These are phyloP conservation scores for Mediolabrus comicus DNA, from an alignment of 108 stramenopile species.

Conservation along the genomic window DNA sequence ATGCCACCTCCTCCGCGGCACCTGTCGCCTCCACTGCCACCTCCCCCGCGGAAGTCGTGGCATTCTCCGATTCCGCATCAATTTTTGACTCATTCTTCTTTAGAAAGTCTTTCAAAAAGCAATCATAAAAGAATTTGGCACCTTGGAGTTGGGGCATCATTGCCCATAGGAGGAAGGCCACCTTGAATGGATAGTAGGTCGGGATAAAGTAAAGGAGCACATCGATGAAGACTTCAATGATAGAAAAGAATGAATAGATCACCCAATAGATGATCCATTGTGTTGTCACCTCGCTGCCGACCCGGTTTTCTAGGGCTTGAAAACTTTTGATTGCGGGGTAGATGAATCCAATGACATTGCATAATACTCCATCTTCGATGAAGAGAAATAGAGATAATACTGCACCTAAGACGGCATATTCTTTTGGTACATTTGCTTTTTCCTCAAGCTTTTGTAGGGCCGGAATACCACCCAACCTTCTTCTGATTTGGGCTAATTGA, in stretches of 20 bases:
- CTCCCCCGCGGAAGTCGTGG: constrained; percentile 44
- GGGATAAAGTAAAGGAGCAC: constrained; percentile 92
- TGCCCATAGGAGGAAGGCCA: constrained; percentile 92
- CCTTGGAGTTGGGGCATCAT: constrained; percentile 91
- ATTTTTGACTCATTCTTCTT: constrained; percentile 80
- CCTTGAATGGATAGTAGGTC: constrained; percentile 93
- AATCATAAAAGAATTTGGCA: constrained; percentile 87
- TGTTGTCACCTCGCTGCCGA: constrained; percentile 80
- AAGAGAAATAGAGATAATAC: constrained; percentile 39
- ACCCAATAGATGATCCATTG: constrained; percentile 97
- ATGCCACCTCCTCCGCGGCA: constrained; percentile 9
- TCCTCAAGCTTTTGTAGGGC: constrained; percentile 76
- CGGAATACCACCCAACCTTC: constrained; percentile 70
- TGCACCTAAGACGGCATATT: constrained; percentile 60
- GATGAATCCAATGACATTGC: constrained; percentile 84
- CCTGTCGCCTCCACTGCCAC: constrained; percentile 23
- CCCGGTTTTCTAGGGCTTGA: constrained; percentile 83
- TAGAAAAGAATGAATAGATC: constrained; percentile 89
- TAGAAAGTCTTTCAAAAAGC: constrained; percentile 85
- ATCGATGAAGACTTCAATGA: constrained; percentile 87
- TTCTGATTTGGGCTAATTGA: constrained; percentile 57
- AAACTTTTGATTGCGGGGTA: constrained; percentile 90
- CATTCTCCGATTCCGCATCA: constrained; percentile 78
- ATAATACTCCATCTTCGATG: constrained; percentile 67
- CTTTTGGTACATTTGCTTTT: constrained; percentile 76